phyloP scores from a whole-genome alignment of 805 yeast species.

The Sugiyamaella valdiviana region DNA sequence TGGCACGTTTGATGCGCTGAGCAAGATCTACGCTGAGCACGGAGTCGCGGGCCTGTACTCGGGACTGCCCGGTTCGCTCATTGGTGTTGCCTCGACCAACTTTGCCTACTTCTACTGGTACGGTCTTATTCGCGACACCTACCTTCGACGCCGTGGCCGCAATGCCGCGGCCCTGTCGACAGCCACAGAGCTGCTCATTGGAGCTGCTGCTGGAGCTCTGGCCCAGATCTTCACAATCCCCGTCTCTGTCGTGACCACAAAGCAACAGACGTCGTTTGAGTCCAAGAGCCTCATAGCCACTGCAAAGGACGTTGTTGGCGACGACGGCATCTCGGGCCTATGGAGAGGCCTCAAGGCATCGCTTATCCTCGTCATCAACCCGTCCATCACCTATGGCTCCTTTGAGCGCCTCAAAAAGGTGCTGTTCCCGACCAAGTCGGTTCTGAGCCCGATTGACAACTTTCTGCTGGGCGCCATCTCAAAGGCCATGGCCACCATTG shows the following conservation, averaged over 20 bases:
- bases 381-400: constrained; percentile 80
- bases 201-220: constrained; percentile 75
- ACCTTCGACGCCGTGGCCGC: constrained; percentile 30
- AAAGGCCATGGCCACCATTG: constrained; percentile 70
- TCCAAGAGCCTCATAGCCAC: constrained; percentile 34
- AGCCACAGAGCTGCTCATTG: constrained; percentile 61
- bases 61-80: constrained; percentile 60
- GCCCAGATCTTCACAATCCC: constrained; percentile 79
- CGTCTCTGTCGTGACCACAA: constrained; percentile 65
- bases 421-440: constrained; percentile 37
- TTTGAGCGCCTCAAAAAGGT: constrained; percentile 59
- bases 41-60: constrained; percentile 68
- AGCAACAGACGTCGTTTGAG: constrained; percentile 38
- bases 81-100: constrained; percentile 70
- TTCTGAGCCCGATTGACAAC: constrained; percentile 55
- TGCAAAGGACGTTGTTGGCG: constrained; percentile 47
- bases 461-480: constrained; percentile 73
- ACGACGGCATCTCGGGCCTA: constrained; percentile 64
- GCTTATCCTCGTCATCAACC: constrained; percentile 69
- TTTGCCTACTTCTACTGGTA: constrained; percentile 88
- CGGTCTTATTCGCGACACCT: constrained; percentile 56
- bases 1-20: constrained; percentile 56
- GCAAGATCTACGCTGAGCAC: constrained; percentile 46
- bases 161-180: constrained; percentile 39
- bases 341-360: constrained; percentile 85